A percentile compares a stretch with the other conserved stretches of the same genome.
These are phyloP conservation scores for Sordariomycetes sp. DNA, from an alignment of 2,329 filamentous ascomycete species.

Conservation along the genomic window DNA sequence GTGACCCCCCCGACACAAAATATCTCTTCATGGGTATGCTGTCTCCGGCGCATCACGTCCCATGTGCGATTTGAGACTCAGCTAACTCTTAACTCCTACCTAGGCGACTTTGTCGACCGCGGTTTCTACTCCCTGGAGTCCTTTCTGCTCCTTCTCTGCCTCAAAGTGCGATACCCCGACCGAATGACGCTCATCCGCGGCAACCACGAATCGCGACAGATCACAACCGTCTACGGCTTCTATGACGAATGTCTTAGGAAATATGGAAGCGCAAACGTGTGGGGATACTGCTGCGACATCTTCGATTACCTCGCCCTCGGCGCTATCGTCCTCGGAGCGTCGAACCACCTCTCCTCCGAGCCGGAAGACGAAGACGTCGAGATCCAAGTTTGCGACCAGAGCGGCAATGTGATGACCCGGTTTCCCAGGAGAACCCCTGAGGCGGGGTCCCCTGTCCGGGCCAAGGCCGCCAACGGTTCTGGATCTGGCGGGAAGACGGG, in stretches of 20 bases:
- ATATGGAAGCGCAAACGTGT: slow-evolving; percentile 93
- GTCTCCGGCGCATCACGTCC: slow-evolving; percentile 7
- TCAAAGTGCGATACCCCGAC: slow-evolving; percentile 95
- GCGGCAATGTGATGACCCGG: slow-evolving; percentile 66
- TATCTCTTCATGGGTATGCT: slow-evolving; percentile 92
- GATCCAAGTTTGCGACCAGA: slow-evolving; percentile 84
- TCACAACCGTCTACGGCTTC: slow-evolving; percentile 95
- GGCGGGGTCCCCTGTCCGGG: slow-evolving; percentile 7
- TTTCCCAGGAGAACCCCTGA: slow-evolving; percentile 43
- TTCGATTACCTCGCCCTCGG: slow-evolving; percentile 94
- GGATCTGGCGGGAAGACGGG: slow-evolving; percentile 38
- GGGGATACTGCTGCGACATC: slow-evolving; percentile 94
- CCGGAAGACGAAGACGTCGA: slow-evolving; percentile 65
- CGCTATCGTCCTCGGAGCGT: slow-evolving; percentile 81
- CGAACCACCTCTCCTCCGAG: slow-evolving; percentile 41
- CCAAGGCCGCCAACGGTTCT: slow-evolving; percentile 15
- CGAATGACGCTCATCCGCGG: slow-evolving; percentile 93
- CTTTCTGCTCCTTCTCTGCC: slow-evolving; percentile 85
- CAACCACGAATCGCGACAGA: slow-evolving; percentile 93
- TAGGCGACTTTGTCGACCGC: slow-evolving; percentile 92
- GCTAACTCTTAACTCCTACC: slow-evolving; percentile 5
- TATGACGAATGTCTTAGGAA: slow-evolving; percentile 96
- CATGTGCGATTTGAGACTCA: neutral
- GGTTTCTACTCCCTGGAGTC: slow-evolving; percentile 98
- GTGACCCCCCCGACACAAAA: slow-evolving; percentile 89